phyloP scores from a whole-genome alignment of 116 monocot species.

The Posidonia oceanica region DNA sequence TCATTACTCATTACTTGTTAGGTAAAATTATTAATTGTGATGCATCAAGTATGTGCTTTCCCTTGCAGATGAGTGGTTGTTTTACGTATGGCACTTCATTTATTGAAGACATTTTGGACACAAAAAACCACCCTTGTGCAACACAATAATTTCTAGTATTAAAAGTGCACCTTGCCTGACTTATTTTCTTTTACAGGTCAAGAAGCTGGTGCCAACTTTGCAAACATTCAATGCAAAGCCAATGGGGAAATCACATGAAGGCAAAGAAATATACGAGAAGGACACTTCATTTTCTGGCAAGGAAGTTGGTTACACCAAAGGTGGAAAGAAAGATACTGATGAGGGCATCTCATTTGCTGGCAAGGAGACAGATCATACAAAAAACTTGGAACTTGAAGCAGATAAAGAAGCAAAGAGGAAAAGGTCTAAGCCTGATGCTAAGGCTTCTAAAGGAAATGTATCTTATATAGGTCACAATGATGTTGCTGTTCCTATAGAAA shows the following conservation, averaged over 20 bases:
- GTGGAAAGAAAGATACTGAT: too few relatives aligned
- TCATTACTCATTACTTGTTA: too few relatives aligned
- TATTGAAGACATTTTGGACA: too few relatives aligned
- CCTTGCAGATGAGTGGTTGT: too few relatives aligned
- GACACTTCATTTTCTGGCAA: neutral
- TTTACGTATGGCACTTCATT: too few relatives aligned
- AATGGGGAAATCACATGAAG: constrained; percentile 19
- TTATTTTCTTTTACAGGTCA: constrained; percentile 25
- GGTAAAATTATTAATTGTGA: too few relatives aligned
- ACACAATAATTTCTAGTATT: too few relatives aligned
- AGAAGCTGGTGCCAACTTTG: constrained; percentile 51
- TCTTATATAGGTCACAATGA: neutral
- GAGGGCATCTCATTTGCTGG: neutral
- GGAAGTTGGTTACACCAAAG: neutral
- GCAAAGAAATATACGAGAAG: constrained; percentile 11
- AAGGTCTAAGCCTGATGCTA: neutral
- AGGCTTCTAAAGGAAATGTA: neutral
- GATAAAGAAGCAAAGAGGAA: constrained; percentile 4
- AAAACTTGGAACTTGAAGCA: neutral
- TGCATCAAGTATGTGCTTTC: too few relatives aligned
- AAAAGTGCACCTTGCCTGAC: too few relatives aligned
- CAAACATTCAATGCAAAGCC: constrained; percentile 79
- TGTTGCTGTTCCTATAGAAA: neutral
- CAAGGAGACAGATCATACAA: constrained; percentile 2
- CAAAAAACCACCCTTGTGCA: too few relatives aligned